Conservation (phyloP, 352 stramenopile species). For the Phytopythium aichiense region DNA sequence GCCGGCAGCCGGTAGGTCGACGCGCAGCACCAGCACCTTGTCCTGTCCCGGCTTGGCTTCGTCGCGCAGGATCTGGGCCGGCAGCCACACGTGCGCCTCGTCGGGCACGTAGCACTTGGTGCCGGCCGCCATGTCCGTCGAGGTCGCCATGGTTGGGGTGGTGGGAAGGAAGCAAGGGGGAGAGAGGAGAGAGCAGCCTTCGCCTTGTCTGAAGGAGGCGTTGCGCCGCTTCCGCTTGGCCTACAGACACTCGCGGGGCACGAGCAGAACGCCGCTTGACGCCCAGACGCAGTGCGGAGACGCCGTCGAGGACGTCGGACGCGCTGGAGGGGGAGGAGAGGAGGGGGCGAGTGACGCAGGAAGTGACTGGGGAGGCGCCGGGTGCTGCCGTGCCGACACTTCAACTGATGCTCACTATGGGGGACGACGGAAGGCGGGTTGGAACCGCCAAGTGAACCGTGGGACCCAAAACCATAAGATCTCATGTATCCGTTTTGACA, state of each 20-base stretch:
- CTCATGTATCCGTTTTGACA: constrained; percentile 3
- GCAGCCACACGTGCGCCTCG: constrained; percentile 81
- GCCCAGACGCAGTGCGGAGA: background rate
- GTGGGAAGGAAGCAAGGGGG: background rate
- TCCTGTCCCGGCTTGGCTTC: constrained; percentile 54
- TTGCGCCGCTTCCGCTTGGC: background rate
- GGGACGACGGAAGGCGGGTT: background rate
- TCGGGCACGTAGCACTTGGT: constrained; percentile 86
- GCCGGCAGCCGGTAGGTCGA: constrained; percentile 35
- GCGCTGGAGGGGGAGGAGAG: background rate
- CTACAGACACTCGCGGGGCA: background rate
- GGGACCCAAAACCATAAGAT: background rate
- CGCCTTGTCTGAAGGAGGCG: too few species aligned
- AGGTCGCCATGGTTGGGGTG: background rate
- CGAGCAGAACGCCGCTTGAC: background rate
- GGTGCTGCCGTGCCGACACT: background rate
- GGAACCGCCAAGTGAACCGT: background rate
- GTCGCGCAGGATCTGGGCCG: constrained; percentile 68
- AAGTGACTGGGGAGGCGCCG: background rate
- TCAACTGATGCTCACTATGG: constrained; percentile 2
- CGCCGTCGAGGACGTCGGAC: background rate
- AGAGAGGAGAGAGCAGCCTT: too few species aligned
- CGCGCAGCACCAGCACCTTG: constrained; percentile 64
- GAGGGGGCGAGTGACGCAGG: background rate
- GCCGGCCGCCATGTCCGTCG: constrained; percentile 15